Percentiles rank a stretch among this genome's conserved stretches.
phyloP scores from a whole-genome alignment of 2,329 filamentous ascomycete species.

The Talaromyces rugulosus region DNA sequence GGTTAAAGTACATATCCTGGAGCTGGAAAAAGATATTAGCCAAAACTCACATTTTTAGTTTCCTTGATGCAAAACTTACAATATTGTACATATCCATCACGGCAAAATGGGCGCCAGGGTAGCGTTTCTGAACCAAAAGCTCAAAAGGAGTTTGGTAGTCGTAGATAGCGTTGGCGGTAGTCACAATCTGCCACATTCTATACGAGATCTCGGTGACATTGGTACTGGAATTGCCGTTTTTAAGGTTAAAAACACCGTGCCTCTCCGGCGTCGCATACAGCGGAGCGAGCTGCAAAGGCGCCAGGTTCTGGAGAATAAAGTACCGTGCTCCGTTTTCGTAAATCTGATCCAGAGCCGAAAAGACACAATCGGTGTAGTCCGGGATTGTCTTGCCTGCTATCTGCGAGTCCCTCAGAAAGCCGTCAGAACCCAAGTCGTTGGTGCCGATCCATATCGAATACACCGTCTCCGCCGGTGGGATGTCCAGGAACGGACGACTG shows the following conservation, averaged over 20 bases:
- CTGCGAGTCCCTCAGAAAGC: slow-evolving; percentile 64
- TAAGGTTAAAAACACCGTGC: slow-evolving; percentile 39
- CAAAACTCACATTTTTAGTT: background rate
- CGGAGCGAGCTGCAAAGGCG: slow-evolving; percentile 64
- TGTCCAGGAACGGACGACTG: slow-evolving; percentile 31
- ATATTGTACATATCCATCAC: slow-evolving; percentile 65
- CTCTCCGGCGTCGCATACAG: slow-evolving; percentile 56
- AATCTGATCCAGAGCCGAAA: slow-evolving; percentile 57
- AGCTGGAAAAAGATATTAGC: slow-evolving; percentile 35
- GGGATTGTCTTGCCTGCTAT: slow-evolving; percentile 55
- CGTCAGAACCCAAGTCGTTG: slow-evolving; percentile 67
- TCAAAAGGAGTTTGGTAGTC: slow-evolving; percentile 50
- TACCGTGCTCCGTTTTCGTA: slow-evolving; percentile 64
- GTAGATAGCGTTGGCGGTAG: slow-evolving; percentile 49
- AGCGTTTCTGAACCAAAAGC: slow-evolving; percentile 38
- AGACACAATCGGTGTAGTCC: slow-evolving; percentile 66
- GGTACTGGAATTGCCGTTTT: slow-evolving; percentile 44
- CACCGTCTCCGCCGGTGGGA: slow-evolving; percentile 57
- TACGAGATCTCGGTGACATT: slow-evolving; percentile 50
- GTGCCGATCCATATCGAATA: slow-evolving; percentile 79
- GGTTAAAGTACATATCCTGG: slow-evolving; percentile 60
- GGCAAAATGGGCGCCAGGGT: slow-evolving; percentile 56
- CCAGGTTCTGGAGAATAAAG: slow-evolving; percentile 68
- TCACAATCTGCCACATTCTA: slow-evolving; percentile 51
- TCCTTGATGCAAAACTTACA: slow-evolving; percentile 26